Percentiles rank a stretch among this genome's conserved stretches.
Evolutionary conservation across 2,329 filamentous ascomycete genomes (phyloP).

Genomic region (Trichoderma brevicompactum): DNA sequence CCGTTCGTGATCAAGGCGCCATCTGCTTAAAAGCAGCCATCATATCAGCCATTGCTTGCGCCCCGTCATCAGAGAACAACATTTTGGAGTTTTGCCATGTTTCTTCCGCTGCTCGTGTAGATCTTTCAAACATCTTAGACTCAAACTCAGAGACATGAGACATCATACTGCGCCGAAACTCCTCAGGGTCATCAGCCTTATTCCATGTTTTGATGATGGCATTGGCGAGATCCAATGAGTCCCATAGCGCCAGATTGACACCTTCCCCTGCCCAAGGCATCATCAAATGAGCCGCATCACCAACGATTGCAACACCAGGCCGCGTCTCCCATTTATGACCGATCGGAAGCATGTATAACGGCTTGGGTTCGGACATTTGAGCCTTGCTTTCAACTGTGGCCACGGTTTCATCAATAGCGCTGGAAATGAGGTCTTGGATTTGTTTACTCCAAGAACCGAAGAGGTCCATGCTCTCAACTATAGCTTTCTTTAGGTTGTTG

Average conservation of each 20-base stretch:
- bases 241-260: slow-evolving; percentile 57
- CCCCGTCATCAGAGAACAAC: slow-evolving; percentile 24
- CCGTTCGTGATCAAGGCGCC: neutral
- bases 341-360: slow-evolving; percentile 48
- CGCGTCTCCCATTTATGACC: slow-evolving; percentile 48
- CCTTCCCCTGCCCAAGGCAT: slow-evolving; percentile 57
- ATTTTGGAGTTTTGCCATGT: slow-evolving; percentile 26
- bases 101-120: slow-evolving; percentile 24
- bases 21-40: slow-evolving; percentile 13
- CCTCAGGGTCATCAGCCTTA: neutral
- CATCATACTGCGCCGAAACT: slow-evolving; percentile 31
- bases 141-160: slow-evolving; percentile 36
- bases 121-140: slow-evolving; percentile 29
- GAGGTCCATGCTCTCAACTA: slow-evolving; percentile 34
- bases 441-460: slow-evolving; percentile 37
- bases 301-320: slow-evolving; percentile 54
- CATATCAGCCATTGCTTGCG: slow-evolving; percentile 27
- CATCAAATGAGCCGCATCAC: slow-evolving; percentile 61
- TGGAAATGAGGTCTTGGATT: slow-evolving; percentile 38
- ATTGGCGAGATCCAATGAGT: slow-evolving; percentile 51
- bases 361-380: slow-evolving; percentile 31
- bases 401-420: slow-evolving; percentile 37
- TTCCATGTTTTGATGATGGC: slow-evolving; percentile 35
- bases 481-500: slow-evolving; percentile 29
- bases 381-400: slow-evolving; percentile 25